Evolutionary conservation across 1,284 basidiomycete species (phyloP), one percentile per base, ranked within the genome.

Genomic region (Anthracocystis setariae): DNA sequence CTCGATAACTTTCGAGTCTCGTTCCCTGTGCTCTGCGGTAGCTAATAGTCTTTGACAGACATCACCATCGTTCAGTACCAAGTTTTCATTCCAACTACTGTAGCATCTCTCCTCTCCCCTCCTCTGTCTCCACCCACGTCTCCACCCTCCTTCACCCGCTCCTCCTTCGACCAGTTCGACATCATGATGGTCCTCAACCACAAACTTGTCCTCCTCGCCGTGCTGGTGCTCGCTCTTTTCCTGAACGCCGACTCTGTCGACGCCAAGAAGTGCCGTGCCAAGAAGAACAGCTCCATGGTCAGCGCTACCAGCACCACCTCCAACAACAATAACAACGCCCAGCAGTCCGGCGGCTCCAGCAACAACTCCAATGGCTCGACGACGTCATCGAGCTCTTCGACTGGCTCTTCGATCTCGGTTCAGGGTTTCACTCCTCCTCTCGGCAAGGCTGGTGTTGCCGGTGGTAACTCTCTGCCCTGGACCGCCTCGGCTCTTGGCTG

Each of bases 361-460:
- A 42, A 43, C 15, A 32, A 18, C 25, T 54, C 51, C 13, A 27
- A 21, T 13, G 9, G 13, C 8, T 59, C 56, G 9, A 51, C 68
- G 0, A 46, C 51, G 3, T 56, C 60, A 0, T 58, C 51, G 5
- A 48, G 50, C 3, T 64, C 70, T 2, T 51, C 51, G 4, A 27
- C 44, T 5, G 29, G 29, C 29, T 53, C 53, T 29, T 49, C 32
- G 32, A 59, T 57, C 37, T 61, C 58, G 3, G 52, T 56, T 47
- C 37, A 55, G 25, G 62, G 64, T 13, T 53, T 68, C 39, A 63
- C 62, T 8, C 75, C 73, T 35, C 62, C 65, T 33, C 65, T 61
- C 17, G 67, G 61, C 53, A 78, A 78, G 49, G 74, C 70, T 23
- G 76, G 76, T 61, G 63, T 77, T 27, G 74, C 76, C 32, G 76